Percentiles rank a stretch among this genome's conserved stretches.
Conservation (phyloP, 108 stramenopile genomes). For the Bacterosira constricta region DNA sequence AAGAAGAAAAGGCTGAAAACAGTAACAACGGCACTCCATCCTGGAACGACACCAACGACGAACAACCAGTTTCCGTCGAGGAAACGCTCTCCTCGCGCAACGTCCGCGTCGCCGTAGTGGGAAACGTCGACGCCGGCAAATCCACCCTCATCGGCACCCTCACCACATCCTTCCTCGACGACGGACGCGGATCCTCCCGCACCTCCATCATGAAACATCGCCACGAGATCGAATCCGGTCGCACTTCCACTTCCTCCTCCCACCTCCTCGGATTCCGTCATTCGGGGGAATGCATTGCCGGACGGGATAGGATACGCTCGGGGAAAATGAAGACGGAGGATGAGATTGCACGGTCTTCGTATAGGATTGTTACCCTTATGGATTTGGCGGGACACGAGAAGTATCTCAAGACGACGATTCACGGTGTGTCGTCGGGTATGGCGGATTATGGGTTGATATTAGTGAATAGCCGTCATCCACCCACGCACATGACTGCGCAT, state of each 20-base stretch:
- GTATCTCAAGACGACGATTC: constrained; percentile 98
- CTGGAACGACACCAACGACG: not conserved
- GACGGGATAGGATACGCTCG: constrained; percentile 64
- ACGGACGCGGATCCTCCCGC: constrained; percentile 95
- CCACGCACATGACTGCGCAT: constrained; percentile 98
- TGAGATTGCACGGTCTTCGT: constrained; percentile 82
- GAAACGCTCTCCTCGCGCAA: constrained; percentile 85
- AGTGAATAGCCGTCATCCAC: constrained; percentile 97
- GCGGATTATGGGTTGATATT: constrained; percentile 96
- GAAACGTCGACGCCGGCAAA: constrained; percentile 99
- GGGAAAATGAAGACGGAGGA: constrained; percentile 81
- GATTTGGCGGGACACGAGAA: constrained; percentile 99
- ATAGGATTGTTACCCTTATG: constrained; percentile 90
- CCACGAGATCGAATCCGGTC: constrained; percentile 97
- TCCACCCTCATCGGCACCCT: constrained; percentile 95
- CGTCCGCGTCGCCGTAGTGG: constrained; percentile 94
- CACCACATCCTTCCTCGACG: constrained; percentile 89
- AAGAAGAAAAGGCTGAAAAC: constrained; percentile 10
- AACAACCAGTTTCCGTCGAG: constrained; percentile 39
- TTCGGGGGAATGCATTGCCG: constrained; percentile 78
- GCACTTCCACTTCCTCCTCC: constrained; percentile 93
- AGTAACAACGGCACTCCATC: not conserved
- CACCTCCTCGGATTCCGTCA: constrained; percentile 93
- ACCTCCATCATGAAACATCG: constrained; percentile 95
- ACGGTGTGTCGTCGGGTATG: constrained; percentile 94